phyloP scores from a whole-genome alignment of 306 rosid genomes.

The Lithocarpus polystachyus region DNA sequence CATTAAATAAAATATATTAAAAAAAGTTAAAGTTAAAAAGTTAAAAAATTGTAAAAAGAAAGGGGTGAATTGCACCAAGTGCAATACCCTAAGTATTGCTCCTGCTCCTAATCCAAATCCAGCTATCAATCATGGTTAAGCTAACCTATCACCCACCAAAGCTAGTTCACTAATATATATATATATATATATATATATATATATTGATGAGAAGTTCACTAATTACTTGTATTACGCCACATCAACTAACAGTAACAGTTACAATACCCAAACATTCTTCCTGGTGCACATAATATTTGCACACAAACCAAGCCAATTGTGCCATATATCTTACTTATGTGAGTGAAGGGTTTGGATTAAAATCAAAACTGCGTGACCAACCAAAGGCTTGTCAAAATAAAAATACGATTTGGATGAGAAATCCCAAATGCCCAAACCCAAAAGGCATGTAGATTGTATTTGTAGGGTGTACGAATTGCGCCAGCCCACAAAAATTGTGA shows the following conservation, averaged over 20 bases:
- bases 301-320: constrained; percentile 18
- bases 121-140: not conserved
- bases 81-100: too few species aligned
- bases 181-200: too few species aligned
- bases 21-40: too few species aligned
- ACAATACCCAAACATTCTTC: too few species aligned
- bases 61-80: too few species aligned
- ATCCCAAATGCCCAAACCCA: not conserved
- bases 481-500: constrained; percentile 19
- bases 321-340: constrained; percentile 1
- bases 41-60: too few species aligned
- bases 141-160: not conserved
- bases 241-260: not conserved
- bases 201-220: not conserved
- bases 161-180: not conserved
- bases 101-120: too few species aligned
- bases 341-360: not conserved
- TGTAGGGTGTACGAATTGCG: constrained; percentile 9
- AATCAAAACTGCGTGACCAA: constrained; percentile 45
- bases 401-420: constrained; percentile 1
- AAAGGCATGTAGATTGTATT: constrained; percentile 1
- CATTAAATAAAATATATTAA: too few species aligned
- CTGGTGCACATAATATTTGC: not conserved
- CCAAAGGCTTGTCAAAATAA: constrained; percentile 18
- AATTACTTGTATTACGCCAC: not conserved